Evolutionary conservation across 257 asterid species (phyloP).

Genomic region (Handroanthus guayacan): DNA sequence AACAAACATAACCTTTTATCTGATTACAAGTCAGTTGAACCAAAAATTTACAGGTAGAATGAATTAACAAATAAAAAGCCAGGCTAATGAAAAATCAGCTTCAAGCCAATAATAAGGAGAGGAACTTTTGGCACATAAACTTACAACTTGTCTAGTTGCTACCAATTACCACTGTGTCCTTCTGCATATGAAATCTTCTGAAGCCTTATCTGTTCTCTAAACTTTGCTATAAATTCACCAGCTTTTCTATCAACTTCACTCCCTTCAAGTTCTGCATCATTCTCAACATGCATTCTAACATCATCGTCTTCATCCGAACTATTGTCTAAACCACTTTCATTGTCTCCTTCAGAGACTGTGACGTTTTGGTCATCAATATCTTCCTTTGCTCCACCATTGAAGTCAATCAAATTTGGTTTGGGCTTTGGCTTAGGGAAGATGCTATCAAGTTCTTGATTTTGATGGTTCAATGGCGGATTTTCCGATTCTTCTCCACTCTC

Average conservation of each 20-base stretch:
- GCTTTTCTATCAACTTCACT: constrained; percentile 97
- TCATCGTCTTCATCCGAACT: constrained; percentile 53
- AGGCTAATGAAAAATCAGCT: constrained; percentile 24
- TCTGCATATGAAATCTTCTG: constrained; percentile 62
- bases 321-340: constrained; percentile 40
- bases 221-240: constrained; percentile 92
- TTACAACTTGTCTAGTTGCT: constrained; percentile 25
- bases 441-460: constrained; percentile 35
- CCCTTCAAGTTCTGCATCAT: constrained; percentile 62
- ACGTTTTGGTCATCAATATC: constrained; percentile 33
- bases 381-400: constrained; percentile 43
- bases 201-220: constrained; percentile 87
- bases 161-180: constrained; percentile 41
- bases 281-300: constrained; percentile 32
- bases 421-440: constrained; percentile 49
- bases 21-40: constrained; percentile 12
- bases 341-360: constrained; percentile 39
- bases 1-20: neutral
- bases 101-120: constrained; percentile 17
- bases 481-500: constrained; percentile 39
- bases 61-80: constrained; percentile 41
- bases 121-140: constrained; percentile 15
- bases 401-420: constrained; percentile 40
- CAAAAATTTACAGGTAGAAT: constrained; percentile 31
- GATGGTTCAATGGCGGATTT: constrained; percentile 30